Percentiles rank a stretch among this genome's conserved stretches.
Evolutionary conservation across 1,284 basidiomycete species (phyloP).

Genomic region (Papiliotrema fonsecae): DNA sequence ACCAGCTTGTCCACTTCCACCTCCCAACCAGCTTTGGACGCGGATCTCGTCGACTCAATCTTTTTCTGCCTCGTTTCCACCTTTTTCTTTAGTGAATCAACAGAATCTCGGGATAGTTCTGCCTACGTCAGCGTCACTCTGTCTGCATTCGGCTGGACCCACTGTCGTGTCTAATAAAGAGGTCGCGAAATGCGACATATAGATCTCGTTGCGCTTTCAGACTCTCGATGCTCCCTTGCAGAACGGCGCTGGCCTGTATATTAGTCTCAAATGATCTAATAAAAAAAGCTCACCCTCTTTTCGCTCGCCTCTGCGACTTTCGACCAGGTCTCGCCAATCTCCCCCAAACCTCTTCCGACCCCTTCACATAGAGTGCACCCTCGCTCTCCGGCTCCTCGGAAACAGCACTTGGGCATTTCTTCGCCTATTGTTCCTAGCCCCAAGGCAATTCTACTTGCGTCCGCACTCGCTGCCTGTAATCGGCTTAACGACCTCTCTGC

Average conservation of each 20-base stretch:
- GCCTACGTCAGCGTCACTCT: conserved; percentile 1
- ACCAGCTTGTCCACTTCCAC: conserved; percentile 70
- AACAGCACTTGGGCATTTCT: conserved; percentile 41
- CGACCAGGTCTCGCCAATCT: conserved; percentile 65
- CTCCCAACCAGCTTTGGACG: conserved; percentile 72
- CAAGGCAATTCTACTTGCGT: conserved; percentile 73
- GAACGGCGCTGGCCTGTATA: conserved; percentile 12
- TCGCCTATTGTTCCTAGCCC: conserved; percentile 73
- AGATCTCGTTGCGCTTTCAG: conserved; percentile 75
- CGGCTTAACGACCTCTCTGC: conserved; percentile 79
- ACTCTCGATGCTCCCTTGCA: conserved; percentile 30
- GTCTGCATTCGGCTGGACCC: conserved; percentile 3
- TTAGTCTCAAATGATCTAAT: not conserved
- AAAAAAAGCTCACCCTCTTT: conserved; percentile 59
- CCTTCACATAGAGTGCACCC: conserved; percentile 77
- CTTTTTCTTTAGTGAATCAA: conserved; percentile 77
- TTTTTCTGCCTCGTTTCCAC: conserved; percentile 70
- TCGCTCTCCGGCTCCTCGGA: conserved; percentile 49
- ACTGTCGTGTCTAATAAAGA: conserved; percentile 75
- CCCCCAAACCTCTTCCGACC: conserved; percentile 65
- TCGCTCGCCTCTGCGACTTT: conserved; percentile 73
- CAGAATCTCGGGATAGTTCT: conserved; percentile 69
- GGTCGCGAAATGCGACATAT: conserved; percentile 74
- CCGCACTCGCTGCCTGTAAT: conserved; percentile 78
- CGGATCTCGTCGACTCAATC: conserved; percentile 63